Base-by-base conservation (phyloP, 2,329 filamentous ascomycete species). In the Colletotrichum lentis region DNA sequence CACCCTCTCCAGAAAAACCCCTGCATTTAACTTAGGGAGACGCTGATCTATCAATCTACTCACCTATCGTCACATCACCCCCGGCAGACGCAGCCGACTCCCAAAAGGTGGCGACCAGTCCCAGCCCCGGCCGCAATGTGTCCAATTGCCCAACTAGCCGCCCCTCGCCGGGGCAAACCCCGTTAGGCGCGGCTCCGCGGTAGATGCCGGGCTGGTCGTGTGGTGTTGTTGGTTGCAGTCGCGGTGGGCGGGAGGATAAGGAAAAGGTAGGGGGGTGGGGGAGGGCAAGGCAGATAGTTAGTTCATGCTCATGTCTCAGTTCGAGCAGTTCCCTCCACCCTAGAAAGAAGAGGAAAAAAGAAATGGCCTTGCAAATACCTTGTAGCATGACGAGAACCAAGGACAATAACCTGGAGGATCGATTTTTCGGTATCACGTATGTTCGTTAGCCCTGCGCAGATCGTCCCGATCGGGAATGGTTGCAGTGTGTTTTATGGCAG, bases 371-470 rank as follows among this genome's bases (percentile, higher is more conserved):
- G 44, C n/a, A 47, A 37, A 35, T 14, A 35, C 55, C 41, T 46
- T 35, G 22, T 14, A 2, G 47, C 8, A 8, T 44, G n/a, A 39
- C 44, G 20, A 24, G 18, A 27, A 41, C 22, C 27, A 16, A 39
- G 27, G n/a, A n/a, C 27, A 3, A 63, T 35, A 46, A 16, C 12
- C 18, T 20, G 55, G 24, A 14, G 20, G 39, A 31, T n/a, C 11
- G n/a, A 20, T 18, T 22, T 60, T 44, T 65, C 65, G 62, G 61
- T 50, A 60, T 59, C 39, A 41, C 22, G 53, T 49, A 67, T 35
- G 56, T 49, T 35, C 49, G 6, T 37, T 47, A 50, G 35, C 65
- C 47, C 49, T 27, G 49, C 55, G 54, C 55, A 55, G 55, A 68
- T 68, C 61, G 43, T 24, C 55, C 62, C 24, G 37, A 65, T 64